Base-by-base conservation (phyloP, 768 basidiomycete genomes). In the Cystofilobasidium capitatum region DNA sequence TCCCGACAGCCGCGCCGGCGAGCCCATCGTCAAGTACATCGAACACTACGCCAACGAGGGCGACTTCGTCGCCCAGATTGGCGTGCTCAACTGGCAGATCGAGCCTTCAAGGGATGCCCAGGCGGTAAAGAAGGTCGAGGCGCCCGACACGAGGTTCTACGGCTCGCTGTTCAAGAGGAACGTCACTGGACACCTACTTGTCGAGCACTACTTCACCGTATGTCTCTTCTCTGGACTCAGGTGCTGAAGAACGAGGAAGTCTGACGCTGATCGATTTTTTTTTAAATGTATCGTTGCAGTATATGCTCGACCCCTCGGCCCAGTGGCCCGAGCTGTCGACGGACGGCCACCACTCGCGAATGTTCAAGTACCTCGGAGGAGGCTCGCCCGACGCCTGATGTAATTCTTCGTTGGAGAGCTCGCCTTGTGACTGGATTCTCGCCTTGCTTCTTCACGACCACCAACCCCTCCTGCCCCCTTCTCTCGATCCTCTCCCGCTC, bases 31-130 rank as follows among this genome's bases (percentile, higher is more conserved):
- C 65, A 66, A 55, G 5, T 9, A 58, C 29, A 62, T 73, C 42
- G 73, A 75, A 57, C 74, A 75, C 61, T 75, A 71, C 39, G 74
- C 69, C 42, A 75, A 75, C 62, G 62, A 62, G 9, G 39, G 49
- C 17, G 74, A 75, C 47, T 73, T 67, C 40, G 73, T 73, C 40
- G 47, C 72, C 3, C 36, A 55, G 10, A 73, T 75, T 51, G 74
- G 74, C 70, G 59, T 66, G 69, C 63, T 64, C 37, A 39, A 49
- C n/a, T 64, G 63, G 63, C 36, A 55, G 51, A 31, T 55, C 51
- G 51, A 55, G 51, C 29, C 51, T 17, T n/a, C n/a, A n/a, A n/a
- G n/a, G n/a, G n/a, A n/a, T n/a, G n/a, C n/a, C n/a, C n/a, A n/a
- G n/a, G n/a, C n/a, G n/a, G n/a, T n/a, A n/a, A n/a, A n/a, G n/a